Conservation (phyloP, 2,329 filamentous ascomycete species). For the Helminthosporium solani region DNA sequence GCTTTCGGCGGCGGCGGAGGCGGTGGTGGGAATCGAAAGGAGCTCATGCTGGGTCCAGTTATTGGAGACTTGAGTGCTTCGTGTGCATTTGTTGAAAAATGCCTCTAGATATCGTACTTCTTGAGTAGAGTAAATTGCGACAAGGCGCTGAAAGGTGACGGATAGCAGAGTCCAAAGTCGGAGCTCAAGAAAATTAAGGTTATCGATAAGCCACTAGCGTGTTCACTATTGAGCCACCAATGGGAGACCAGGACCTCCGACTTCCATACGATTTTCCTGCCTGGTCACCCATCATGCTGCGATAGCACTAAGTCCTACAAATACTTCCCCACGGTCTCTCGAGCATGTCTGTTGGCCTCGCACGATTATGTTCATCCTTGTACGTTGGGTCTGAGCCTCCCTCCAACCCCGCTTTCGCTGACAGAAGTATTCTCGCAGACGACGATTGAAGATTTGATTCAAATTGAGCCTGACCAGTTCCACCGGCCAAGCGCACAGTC, state of each 20-base stretch:
- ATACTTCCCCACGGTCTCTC: conserved; percentile 1
- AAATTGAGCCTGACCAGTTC: conserved; percentile 88
- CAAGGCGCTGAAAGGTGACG: too few relatives aligned
- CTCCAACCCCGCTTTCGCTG: background rate
- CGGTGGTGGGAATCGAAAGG: conserved; percentile 51
- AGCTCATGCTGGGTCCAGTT: conserved; percentile 23
- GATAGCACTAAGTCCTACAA: conserved; percentile 14
- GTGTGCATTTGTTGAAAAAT: background rate
- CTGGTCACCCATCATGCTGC: conserved; percentile 5
- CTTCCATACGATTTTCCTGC: conserved; percentile 8
- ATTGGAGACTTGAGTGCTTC: background rate
- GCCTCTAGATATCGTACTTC: too few relatives aligned
- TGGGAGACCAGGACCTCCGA: background rate
- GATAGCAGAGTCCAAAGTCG: too few relatives aligned
- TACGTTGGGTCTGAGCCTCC: conserved; percentile 19
- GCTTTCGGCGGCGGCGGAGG: conserved; percentile 46
- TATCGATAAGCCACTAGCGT: conserved; percentile 15
- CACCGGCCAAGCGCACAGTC: conserved; percentile 77
- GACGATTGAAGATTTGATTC: conserved; percentile 90
- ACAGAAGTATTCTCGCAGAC: conserved; percentile 60
- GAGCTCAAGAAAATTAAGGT: conserved; percentile 10
- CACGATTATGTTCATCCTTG: conserved; percentile 43
- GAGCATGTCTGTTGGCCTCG: conserved; percentile 29
- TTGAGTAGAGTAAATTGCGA: too few relatives aligned
- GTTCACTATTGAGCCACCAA: conserved; percentile 3